Evolutionary conservation across 352 stramenopile genomes (phyloP).

Genomic region (Phytophthora meadii): DNA sequence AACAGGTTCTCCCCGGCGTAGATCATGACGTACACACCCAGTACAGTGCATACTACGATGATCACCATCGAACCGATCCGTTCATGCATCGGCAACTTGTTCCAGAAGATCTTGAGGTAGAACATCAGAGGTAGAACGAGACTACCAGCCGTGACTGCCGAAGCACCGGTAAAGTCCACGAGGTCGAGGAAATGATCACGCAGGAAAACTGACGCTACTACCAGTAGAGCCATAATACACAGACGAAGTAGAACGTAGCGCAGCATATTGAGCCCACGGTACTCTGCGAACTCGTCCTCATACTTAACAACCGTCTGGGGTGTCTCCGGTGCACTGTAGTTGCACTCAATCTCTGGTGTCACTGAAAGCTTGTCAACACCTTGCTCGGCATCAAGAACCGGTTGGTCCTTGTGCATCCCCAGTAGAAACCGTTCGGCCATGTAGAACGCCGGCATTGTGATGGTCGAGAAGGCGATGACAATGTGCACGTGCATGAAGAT

Average conservation of each 20-base stretch:
- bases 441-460: slow-evolving; percentile 51
- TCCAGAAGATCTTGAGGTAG: slow-evolving; percentile 58
- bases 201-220: slow-evolving; percentile 45
- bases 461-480: slow-evolving; percentile 54
- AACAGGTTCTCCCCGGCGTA: slow-evolving; percentile 51
- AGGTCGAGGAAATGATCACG: slow-evolving; percentile 56
- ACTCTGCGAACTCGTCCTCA: slow-evolving; percentile 41
- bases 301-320: slow-evolving; percentile 18
- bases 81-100: slow-evolving; percentile 50
- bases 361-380: slow-evolving; percentile 30
- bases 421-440: slow-evolving; percentile 51
- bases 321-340: slow-evolving; percentile 11
- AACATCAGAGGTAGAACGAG: slow-evolving; percentile 54
- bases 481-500: slow-evolving; percentile 58
- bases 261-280: slow-evolving; percentile 38
- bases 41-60: slow-evolving; percentile 38
- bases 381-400: slow-evolving; percentile 15
- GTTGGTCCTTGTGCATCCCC: slow-evolving; percentile 43
- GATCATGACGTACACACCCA: slow-evolving; percentile 54
- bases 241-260: slow-evolving; percentile 44
- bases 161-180: slow-evolving; percentile 58
- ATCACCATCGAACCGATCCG: slow-evolving; percentile 41
- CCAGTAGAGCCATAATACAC: slow-evolving; percentile 40
- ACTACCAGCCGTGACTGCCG: slow-evolving; percentile 43
- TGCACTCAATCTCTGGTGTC: slow-evolving; percentile 16